Percentiles rank a stretch among this genome's conserved stretches.
Evolutionary conservation across 2,329 filamentous ascomycete species (phyloP).

Genomic region (Claviceps monticola): DNA sequence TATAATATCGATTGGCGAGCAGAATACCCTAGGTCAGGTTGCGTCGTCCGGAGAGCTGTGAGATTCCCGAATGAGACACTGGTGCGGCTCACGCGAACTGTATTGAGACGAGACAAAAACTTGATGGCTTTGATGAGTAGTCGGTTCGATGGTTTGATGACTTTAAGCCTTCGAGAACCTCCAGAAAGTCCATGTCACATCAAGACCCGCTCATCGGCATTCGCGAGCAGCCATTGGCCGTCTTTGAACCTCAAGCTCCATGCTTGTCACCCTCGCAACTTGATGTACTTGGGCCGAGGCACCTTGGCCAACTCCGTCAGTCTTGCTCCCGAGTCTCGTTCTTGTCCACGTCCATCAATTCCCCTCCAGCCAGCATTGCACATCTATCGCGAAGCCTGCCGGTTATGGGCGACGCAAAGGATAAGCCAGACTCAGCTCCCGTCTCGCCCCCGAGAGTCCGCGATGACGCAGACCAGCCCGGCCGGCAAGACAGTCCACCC

Average conservation of each 20-base stretch:
- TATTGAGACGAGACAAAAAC: no score
- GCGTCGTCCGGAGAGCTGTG: not conserved
- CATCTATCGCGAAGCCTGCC: not conserved
- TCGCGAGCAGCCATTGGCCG: not conserved
- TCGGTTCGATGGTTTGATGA: not conserved
- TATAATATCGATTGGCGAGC: not conserved
- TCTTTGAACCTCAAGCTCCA: not conserved
- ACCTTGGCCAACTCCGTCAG: not conserved
- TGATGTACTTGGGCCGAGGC: not conserved
- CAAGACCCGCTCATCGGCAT: not conserved
- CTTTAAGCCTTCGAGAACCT: not conserved
- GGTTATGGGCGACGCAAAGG: slow-evolving; percentile 20
- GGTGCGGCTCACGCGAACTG: not conserved
- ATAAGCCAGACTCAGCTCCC: slow-evolving; percentile 10
- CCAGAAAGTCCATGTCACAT: not conserved
- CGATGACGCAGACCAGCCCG: slow-evolving; percentile 5
- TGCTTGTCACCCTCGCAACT: not conserved
- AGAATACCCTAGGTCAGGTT: not conserved
- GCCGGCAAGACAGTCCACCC: slow-evolving; percentile 11
- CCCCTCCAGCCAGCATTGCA: not conserved
- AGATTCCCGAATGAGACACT: not conserved
- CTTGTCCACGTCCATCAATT: not conserved
- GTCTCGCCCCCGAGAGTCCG: slow-evolving; percentile 21
- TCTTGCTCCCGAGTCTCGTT: not conserved
- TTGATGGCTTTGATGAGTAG: not conserved